Conservation (phyloP, 2,329 filamentous ascomycete genomes). For the Emergomyces pasteurianus region DNA sequence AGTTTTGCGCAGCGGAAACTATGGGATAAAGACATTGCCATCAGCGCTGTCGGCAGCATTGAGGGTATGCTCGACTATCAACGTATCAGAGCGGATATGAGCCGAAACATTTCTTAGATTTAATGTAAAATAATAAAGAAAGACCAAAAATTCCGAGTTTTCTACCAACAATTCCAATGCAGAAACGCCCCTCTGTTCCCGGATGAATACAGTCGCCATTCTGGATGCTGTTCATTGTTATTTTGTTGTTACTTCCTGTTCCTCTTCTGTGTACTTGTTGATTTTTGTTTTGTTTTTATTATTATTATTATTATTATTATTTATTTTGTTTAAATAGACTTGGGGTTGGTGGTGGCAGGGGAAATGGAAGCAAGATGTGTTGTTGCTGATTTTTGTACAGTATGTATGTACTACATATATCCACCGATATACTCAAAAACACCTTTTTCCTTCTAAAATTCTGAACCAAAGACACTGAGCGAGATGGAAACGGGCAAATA, state of each 20-base stretch:
- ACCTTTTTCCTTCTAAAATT: constrained; percentile 9
- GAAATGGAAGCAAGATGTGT: constrained; percentile 18
- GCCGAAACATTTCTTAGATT: constrained; percentile 49
- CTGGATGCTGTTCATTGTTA: constrained; percentile 1
- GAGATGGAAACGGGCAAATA: background rate
- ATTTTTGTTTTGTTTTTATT: constrained; percentile 10
- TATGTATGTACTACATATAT: constrained; percentile 19
- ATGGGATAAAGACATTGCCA: constrained; percentile 93
- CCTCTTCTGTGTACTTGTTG: constrained; percentile 11
- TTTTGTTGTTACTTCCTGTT: background rate
- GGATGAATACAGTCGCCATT: background rate
- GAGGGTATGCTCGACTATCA: constrained; percentile 57
- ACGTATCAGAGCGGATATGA: constrained; percentile 64
- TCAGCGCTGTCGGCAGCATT: constrained; percentile 85
- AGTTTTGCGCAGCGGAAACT: constrained; percentile 87
- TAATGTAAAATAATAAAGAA: background rate
- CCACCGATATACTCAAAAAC: constrained; percentile 21
- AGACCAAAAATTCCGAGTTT: background rate
- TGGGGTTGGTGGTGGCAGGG: constrained; percentile 14
- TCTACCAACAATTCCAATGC: background rate
- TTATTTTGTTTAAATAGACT: constrained; percentile 10
- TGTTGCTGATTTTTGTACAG: constrained; percentile 23
- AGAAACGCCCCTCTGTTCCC: background rate
- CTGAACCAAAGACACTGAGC: background rate
- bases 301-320: no score